A percentile compares a stretch with the other conserved stretches of the same genome.
phyloP scores from a whole-genome alignment of 2,329 filamentous ascomycete species.

The Paecilomyces sp. region DNA sequence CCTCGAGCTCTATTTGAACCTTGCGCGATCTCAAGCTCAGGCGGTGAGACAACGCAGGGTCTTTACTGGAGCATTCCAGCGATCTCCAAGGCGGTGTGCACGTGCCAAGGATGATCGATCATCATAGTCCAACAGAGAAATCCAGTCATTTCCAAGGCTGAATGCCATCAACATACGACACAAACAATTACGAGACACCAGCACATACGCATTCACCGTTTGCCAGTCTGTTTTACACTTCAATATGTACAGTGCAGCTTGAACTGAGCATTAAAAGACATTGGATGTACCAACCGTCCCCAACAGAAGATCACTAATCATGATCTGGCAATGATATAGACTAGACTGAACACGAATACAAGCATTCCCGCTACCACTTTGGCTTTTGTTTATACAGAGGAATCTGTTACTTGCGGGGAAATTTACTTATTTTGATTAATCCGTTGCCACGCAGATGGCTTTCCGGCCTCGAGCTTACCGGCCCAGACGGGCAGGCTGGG shows the following conservation, averaged over 20 bases:
- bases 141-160: background rate
- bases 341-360: background rate
- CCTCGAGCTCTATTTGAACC: background rate
- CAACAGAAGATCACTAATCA: background rate
- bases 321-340: background rate
- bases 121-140: background rate
- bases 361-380: background rate
- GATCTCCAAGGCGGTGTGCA: background rate
- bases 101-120: background rate
- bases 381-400: background rate
- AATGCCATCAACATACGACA: no score
- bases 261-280: background rate
- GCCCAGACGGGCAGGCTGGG: slow-evolving; percentile 6
- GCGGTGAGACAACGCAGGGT: background rate
- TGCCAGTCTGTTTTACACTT: background rate
- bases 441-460: slow-evolving; percentile 1
- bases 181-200: background rate
- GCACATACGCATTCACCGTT: background rate
- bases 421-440: background rate
- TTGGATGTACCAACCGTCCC: background rate
- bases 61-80: background rate
- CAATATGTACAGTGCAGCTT: background rate
- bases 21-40: background rate
- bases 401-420: background rate
- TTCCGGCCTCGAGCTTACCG: slow-evolving; percentile 1